These are phyloP conservation scores for Rhododendron griersonianum DNA, from an alignment of 148 eudicot species.

Conservation along the genomic window DNA sequence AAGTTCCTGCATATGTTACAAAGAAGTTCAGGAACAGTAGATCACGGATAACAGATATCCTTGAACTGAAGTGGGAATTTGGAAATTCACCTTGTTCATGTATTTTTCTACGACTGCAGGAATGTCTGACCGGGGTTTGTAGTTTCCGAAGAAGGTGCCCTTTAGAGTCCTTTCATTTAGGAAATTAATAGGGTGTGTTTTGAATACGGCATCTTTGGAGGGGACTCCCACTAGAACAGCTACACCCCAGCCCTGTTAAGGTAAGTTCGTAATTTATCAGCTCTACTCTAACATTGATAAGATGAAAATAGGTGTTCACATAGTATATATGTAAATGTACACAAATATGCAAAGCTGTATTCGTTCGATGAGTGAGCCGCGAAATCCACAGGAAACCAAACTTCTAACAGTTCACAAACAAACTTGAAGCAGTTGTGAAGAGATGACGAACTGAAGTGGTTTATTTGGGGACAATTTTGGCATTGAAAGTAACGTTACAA, in stretches of 20 bases:
- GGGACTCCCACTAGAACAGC: conserved; percentile 83
- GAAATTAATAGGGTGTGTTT: conserved; percentile 61
- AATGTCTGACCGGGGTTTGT: conserved; percentile 64
- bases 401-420: background rate
- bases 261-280: background rate
- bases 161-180: conserved; percentile 74
- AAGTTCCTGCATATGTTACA: conserved; percentile 27
- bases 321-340: background rate
- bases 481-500: background rate
- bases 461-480: background rate
- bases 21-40: too few relatives aligned
- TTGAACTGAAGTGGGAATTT: background rate
- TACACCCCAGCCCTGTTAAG: conserved; percentile 80
- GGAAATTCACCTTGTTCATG: conserved; percentile 56
- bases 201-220: conserved; percentile 63
- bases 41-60: background rate
- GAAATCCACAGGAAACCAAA: background rate
- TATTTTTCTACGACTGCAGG: conserved; percentile 68
- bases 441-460: background rate
- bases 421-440: background rate
- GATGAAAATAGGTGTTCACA: background rate
- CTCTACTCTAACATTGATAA: background rate
- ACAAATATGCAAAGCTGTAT: background rate
- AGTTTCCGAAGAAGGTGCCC: conserved; percentile 89
- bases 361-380: background rate